A percentile compares a stretch with the other conserved stretches of the same genome.
These are phyloP conservation scores for Graphiopsis chlorocephala DNA, from an alignment of 2,329 filamentous ascomycete genomes.

Conservation along the genomic window DNA sequence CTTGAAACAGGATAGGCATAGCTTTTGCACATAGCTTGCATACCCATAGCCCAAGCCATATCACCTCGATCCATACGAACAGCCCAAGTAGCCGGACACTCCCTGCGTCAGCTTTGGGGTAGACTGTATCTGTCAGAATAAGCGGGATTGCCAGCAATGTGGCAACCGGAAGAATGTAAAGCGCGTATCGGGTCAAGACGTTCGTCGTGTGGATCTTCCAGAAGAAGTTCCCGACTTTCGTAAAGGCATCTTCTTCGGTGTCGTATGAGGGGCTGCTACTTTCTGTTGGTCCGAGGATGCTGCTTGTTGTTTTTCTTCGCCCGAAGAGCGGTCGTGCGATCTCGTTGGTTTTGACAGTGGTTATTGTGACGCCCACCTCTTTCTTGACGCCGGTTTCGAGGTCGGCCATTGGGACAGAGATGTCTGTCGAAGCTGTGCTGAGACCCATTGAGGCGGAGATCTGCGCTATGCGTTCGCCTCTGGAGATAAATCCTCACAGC, in stretches of 20 bases:
- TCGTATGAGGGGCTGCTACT: slow-evolving; percentile 10
- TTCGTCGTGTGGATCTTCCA: slow-evolving; percentile 63
- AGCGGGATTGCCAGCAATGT: slow-evolving; percentile 62
- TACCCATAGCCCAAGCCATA: slow-evolving; percentile 66
- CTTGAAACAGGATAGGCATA: slow-evolving; percentile 63
- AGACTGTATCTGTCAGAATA: slow-evolving; percentile 44
- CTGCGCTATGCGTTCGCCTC: not conserved
- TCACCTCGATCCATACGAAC: slow-evolving; percentile 68
- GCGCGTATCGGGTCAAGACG: slow-evolving; percentile 62
- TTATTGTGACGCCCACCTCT: slow-evolving; percentile 2
- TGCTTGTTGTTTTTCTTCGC: slow-evolving; percentile 21
- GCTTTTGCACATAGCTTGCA: slow-evolving; percentile 64
- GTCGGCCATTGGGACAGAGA: slow-evolving; percentile 14
- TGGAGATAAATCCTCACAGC: not conserved
- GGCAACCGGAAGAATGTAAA: slow-evolving; percentile 65
- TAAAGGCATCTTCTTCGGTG: slow-evolving; percentile 55
- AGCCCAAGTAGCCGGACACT: slow-evolving; percentile 54
- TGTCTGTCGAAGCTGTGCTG: not conserved
- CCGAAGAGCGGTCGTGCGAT: slow-evolving; percentile 20
- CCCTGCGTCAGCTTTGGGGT: slow-evolving; percentile 26
- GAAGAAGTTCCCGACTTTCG: slow-evolving; percentile 65
- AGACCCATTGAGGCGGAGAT: not conserved
- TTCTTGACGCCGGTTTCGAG: slow-evolving; percentile 22
- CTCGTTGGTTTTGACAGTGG: not conserved
- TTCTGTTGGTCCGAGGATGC: slow-evolving; percentile 15